Conservation (phyloP, 768 basidiomycete genomes). For the Cubamyces sp. region DNA sequence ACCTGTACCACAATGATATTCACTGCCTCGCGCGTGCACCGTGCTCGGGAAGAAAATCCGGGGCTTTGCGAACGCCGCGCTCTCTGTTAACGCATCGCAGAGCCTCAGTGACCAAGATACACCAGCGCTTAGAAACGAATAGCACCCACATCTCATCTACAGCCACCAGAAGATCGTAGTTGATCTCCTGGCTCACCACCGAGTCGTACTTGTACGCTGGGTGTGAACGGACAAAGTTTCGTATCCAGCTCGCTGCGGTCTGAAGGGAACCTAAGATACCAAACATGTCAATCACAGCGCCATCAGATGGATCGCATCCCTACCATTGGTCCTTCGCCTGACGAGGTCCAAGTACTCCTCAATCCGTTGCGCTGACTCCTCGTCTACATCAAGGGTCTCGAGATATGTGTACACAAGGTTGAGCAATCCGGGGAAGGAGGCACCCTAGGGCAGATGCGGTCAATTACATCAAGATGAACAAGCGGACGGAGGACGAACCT, state of each 20-base stretch:
- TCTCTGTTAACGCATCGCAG: slow-evolving; percentile 48
- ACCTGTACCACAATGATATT: neutral
- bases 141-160: slow-evolving; percentile 86
- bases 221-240: slow-evolving; percentile 88
- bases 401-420: slow-evolving; percentile 84
- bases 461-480: neutral
- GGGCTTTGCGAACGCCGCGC: slow-evolving; percentile 62
- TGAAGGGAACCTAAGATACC: slow-evolving; percentile 62
- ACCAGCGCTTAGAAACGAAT: slow-evolving; percentile 2
- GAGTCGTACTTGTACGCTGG: slow-evolving; percentile 93
- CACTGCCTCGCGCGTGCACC: neutral
- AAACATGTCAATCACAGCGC: too few species aligned
- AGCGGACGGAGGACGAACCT: slow-evolving; percentile 46
- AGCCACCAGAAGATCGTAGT: slow-evolving; percentile 89
- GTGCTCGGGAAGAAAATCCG: slow-evolving; percentile 59
- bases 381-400: slow-evolving; percentile 79
- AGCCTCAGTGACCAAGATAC: neutral
- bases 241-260: slow-evolving; percentile 93
- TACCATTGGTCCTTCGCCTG: slow-evolving; percentile 78
- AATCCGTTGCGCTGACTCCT: slow-evolving; percentile 61
- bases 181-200: slow-evolving; percentile 89
- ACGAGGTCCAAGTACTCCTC: slow-evolving; percentile 81
- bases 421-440: slow-evolving; percentile 77
- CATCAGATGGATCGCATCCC: slow-evolving; percentile 28
- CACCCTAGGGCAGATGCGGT: slow-evolving; percentile 46